Evolutionary conservation across 2,329 filamentous ascomycete species (phyloP).

Genomic region (Colletotrichum graminicola): DNA sequence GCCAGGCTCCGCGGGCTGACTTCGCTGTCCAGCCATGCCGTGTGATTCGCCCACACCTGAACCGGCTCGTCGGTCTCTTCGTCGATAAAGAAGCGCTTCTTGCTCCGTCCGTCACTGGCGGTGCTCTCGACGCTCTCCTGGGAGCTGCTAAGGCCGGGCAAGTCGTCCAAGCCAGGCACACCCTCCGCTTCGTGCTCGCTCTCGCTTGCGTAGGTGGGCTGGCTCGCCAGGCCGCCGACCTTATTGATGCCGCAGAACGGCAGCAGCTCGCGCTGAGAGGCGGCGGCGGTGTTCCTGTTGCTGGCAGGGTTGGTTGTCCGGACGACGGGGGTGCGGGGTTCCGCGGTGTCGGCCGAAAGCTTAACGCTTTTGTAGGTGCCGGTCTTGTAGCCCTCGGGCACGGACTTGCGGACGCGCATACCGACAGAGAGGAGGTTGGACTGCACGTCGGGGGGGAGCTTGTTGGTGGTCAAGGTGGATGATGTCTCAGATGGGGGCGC

Average conservation of each 20-base stretch:
- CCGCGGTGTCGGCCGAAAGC: constrained; percentile 59
- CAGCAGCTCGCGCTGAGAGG: constrained; percentile 70
- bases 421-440: constrained; percentile 90
- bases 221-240: constrained; percentile 75
- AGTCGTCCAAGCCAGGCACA: constrained; percentile 53
- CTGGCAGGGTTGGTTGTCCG: constrained; percentile 42
- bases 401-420: constrained; percentile 93
- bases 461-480: constrained; percentile 52
- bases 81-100: constrained; percentile 65
- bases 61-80: constrained; percentile 48
- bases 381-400: constrained; percentile 95
- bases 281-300: constrained; percentile 40
- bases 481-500: constrained; percentile 41
- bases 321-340: constrained; percentile 21
- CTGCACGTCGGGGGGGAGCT: constrained; percentile 76
- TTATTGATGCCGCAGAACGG: constrained; percentile 87
- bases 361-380: constrained; percentile 64
- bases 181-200: constrained; percentile 44
- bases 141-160: constrained; percentile 66
- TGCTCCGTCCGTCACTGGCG: constrained; percentile 46
- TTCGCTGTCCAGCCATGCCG: constrained; percentile 53
- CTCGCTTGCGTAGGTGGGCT: constrained; percentile 58
- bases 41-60: constrained; percentile 46
- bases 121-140: constrained; percentile 60
- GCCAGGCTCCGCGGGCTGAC: constrained; percentile 56